Conservation (phyloP, 228 moss, liverwort and hornwort genomes). For the Sphagnum magellanicum region DNA sequence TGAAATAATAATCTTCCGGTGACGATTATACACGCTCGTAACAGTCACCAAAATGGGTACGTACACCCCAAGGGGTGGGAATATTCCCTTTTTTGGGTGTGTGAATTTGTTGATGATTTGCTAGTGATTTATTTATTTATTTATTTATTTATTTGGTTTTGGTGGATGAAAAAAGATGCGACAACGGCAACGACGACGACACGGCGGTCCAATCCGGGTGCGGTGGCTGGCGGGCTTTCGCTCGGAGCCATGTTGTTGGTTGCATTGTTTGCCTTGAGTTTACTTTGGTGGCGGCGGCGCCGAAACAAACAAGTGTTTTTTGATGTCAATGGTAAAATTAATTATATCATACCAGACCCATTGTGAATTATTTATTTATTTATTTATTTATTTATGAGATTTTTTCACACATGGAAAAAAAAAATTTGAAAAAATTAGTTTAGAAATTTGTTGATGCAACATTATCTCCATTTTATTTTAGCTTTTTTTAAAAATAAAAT, state of each 20-base stretch:
- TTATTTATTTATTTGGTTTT: neutral
- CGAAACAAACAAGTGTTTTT: slow-evolving; percentile 2
- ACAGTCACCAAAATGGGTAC: too few relatives aligned
- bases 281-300: slow-evolving; percentile 6
- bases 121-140: neutral
- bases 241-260: slow-evolving; percentile 1
- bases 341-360: neutral
- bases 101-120: neutral
- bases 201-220: neutral
- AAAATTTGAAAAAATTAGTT: too few relatives aligned
- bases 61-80: too few relatives aligned
- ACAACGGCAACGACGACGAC: neutral
- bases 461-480: too few relatives aligned
- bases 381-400: neutral
- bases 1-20: too few relatives aligned
- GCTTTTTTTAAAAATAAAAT: too few relatives aligned
- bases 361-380: neutral
- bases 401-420: too few relatives aligned
- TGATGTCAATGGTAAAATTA: neutral
- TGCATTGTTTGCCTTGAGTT: slow-evolving; percentile 1
- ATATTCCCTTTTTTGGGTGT: too few relatives aligned
- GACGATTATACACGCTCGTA: too few relatives aligned
- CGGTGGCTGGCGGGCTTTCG: slow-evolving; percentile 1
- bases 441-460: too few relatives aligned
- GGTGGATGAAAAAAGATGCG: neutral